Conservation (phyloP, 1,284 basidiomycete species). For the Trichosporon sp. region DNA sequence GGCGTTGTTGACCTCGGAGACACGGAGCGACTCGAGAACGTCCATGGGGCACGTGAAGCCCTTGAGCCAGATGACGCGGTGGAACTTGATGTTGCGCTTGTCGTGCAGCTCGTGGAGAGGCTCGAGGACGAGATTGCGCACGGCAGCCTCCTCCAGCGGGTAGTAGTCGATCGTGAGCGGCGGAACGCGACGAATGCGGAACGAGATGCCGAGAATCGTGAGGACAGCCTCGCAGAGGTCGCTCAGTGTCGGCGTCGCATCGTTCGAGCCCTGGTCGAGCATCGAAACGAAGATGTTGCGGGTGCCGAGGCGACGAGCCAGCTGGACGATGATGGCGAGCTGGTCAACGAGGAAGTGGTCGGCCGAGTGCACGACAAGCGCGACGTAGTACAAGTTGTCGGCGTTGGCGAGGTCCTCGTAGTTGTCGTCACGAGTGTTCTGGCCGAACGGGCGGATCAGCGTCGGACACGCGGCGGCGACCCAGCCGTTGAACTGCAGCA, state of each 20-base stretch:
- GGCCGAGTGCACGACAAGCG: conserved; percentile 89
- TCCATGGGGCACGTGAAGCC: conserved; percentile 97
- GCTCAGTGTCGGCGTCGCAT: conserved; percentile 86
- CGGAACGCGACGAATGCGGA: conserved; percentile 80
- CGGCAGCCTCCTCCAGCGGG: conserved; percentile 87
- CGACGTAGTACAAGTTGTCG: conserved; percentile 87
- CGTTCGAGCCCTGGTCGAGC: conserved; percentile 89
- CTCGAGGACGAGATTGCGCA: conserved; percentile 84
- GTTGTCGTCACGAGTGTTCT: conserved; percentile 76
- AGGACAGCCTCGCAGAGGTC: conserved; percentile 91
- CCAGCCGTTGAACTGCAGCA: conserved; percentile 93
- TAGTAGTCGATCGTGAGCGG: conserved; percentile 93
- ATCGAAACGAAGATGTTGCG: conserved; percentile 90
- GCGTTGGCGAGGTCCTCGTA: conserved; percentile 82
- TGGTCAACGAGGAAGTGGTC: conserved; percentile 98
- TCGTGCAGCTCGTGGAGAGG: conserved; percentile 80
- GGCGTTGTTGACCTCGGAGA: conserved; percentile 82
- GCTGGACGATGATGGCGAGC: conserved; percentile 89
- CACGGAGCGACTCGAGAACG: conserved; percentile 87
- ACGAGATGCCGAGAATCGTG: conserved; percentile 84
- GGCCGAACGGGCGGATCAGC: conserved; percentile 83
- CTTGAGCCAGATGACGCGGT: conserved; percentile 91
- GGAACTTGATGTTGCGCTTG: conserved; percentile 76
- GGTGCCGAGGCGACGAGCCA: conserved; percentile 82
- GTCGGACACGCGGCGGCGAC: conserved; percentile 94